phyloP scores from a whole-genome alignment of 306 rosid species.

The Sindora glabra region DNA sequence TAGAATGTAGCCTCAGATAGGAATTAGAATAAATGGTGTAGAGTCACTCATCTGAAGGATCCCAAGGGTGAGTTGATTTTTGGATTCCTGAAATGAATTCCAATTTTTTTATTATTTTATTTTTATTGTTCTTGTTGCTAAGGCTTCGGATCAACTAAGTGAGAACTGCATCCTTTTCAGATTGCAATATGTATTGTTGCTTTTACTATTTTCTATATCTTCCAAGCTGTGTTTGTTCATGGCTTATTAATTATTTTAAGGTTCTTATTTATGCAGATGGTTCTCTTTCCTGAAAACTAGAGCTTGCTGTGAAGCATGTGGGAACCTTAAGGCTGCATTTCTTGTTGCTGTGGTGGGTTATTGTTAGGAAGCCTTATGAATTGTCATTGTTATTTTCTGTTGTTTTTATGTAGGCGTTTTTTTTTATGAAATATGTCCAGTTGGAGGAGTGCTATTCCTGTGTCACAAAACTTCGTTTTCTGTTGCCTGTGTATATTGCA shows the following conservation, averaged over 20 bases:
- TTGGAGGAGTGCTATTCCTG: no score
- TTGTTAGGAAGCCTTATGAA: slow-evolving; percentile 2
- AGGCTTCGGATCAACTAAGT: neutral
- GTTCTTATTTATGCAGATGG: slow-evolving; percentile 57
- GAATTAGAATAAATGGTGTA: slow-evolving; percentile 3
- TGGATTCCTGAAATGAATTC: slow-evolving; percentile 5
- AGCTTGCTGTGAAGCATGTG: slow-evolving; percentile 99
- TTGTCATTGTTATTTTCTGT: no score
- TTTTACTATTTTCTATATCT: neutral
- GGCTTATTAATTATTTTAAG: slow-evolving; percentile 13
- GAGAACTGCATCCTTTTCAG: neutral
- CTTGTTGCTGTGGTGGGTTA: slow-evolving; percentile 91
- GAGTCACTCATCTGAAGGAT: slow-evolving; percentile 7
- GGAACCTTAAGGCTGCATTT: slow-evolving; percentile 98
- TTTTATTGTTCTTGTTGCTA: neutral
- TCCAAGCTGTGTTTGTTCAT: neutral
- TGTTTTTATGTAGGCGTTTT: no score
- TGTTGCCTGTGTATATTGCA: no score
- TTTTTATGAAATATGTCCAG: no score
- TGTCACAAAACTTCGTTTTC: no score
- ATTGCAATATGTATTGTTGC: neutral
- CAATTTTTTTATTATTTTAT: neutral
- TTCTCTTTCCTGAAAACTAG: slow-evolving; percentile 79
- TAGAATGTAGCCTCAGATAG: neutral
- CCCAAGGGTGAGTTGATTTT: neutral